These are phyloP conservation scores for Daldinia decipiens DNA, from an alignment of 495 filamentous ascomycete genomes.

Conservation along the genomic window DNA sequence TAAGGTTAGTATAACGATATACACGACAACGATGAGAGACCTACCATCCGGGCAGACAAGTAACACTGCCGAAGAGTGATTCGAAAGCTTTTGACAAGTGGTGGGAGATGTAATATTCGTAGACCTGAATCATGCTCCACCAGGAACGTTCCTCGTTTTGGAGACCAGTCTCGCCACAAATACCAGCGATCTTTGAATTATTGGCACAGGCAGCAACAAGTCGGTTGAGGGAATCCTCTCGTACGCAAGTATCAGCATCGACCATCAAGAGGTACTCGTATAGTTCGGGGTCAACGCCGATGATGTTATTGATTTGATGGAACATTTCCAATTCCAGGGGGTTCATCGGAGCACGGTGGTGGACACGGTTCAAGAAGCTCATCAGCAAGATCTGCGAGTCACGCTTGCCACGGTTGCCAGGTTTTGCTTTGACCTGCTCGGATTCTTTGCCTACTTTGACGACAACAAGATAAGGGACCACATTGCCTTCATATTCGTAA, in stretches of 20 bases:
- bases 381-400: conserved; percentile 89
- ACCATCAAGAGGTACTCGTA: conserved; percentile 99
- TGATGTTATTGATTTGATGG: conserved; percentile 99
- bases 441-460: conserved; percentile 98
- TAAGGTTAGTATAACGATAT: conserved; percentile 45
- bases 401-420: conserved; percentile 97
- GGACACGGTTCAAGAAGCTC: conserved; percentile 96
- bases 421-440: conserved; percentile 89
- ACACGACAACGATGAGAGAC: conserved; percentile 46
- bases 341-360: conserved; percentile 91
- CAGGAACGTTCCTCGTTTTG: conserved; percentile 93
- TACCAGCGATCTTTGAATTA: conserved; percentile 94
- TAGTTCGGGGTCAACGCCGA: conserved; percentile 95
- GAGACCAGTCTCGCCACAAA: conserved; percentile 96
- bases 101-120: conserved; percentile 98
- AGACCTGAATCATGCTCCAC: conserved; percentile 99
- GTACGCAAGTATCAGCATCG: conserved; percentile 95
- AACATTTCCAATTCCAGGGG: conserved; percentile 97
- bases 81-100: conserved; percentile 94
- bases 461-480: conserved; percentile 94
- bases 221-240: conserved; percentile 90
- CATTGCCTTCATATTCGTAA: conserved; percentile 97
- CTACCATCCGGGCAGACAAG: conserved; percentile 98
- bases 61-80: conserved; percentile 93
- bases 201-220: conserved; percentile 93